Evolutionary conservation across 192 early-diverging fungal species (phyloP), one percentile per base, ranked within the genome.

Genomic region (Coemansia sp.): DNA sequence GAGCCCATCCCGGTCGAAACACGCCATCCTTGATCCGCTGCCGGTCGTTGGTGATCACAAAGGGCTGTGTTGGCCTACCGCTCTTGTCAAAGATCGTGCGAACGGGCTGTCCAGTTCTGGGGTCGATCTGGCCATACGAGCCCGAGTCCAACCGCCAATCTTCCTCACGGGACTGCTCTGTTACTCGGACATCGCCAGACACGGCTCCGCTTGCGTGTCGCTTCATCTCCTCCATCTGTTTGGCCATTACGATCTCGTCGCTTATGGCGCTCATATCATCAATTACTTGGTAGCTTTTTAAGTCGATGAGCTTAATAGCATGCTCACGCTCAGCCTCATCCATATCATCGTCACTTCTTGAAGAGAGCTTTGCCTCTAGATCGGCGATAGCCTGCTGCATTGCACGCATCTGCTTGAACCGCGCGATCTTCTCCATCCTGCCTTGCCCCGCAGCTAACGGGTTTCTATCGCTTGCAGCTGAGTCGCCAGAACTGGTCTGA

Each of bases 31-130:
- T 84, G 51, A 96, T 83, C 40, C 84, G 82, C 63, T 90, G 83
- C 6, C 92, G 86, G 61, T 91, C 74, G 62, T 80, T 91, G 1
- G 91, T 93, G 35, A 99, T 87, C 23, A 93, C 84, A 84, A 99
- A 99, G 21, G 96, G 95, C 46, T 90, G 88, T 26, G 93, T 79
- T 0, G 89, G 89, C 62, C 83, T 70, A 0, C 75, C 79, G 7
- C 51, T 73, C 20, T 48, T 59, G 58, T 71, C 64, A 49, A 84
- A 67, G 21, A 73, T 29, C 4, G 71, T 61, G 21, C 58, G 61
- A 13, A 29, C 21, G 2, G 63, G 57, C 37, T 64, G 52, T 7
- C 74, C 60, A 16, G 64, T 59, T n/a, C 56, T 57, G 8, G 67
- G 61, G 33, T 71, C 70, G 2, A 68, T 23, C 49, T 69, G 61